These are phyloP conservation scores for Ulmus americana DNA, from an alignment of 331 rosid species.

Conservation along the genomic window DNA sequence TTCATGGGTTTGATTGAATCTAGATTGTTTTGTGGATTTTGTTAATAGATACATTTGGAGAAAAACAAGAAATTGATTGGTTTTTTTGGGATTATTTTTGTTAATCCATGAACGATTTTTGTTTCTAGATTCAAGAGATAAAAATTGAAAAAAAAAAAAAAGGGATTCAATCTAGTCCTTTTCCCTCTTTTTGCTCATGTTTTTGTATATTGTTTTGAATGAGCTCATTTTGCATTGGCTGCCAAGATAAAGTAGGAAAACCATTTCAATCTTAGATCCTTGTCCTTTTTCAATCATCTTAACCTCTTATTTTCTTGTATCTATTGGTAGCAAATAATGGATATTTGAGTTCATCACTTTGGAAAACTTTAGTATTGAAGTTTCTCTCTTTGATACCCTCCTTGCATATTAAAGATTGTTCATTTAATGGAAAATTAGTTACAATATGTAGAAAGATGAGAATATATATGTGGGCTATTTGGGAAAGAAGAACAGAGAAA, in stretches of 20 bases:
- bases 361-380: background rate
- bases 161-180: no score
- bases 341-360: background rate
- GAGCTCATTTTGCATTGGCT: background rate
- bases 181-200: no score
- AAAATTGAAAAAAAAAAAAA: no score
- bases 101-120: no score
- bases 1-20: no score
- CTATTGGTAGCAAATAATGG: background rate
- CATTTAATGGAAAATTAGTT: background rate
- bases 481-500: no score
- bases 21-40: no score
- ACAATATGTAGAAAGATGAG: background rate
- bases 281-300: background rate
- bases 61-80: no score
- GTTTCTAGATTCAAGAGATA: no score
- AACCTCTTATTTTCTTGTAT: background rate
- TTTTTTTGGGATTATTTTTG: no score
- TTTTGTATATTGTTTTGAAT: background rate
- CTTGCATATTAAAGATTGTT: background rate
- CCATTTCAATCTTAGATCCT: background rate
- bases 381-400: background rate
- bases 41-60: no score
- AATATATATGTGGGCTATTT: no score
- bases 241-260: background rate